phyloP scores from a whole-genome alignment of 164 flowering plant genomes.

The Vitis cinerea region DNA sequence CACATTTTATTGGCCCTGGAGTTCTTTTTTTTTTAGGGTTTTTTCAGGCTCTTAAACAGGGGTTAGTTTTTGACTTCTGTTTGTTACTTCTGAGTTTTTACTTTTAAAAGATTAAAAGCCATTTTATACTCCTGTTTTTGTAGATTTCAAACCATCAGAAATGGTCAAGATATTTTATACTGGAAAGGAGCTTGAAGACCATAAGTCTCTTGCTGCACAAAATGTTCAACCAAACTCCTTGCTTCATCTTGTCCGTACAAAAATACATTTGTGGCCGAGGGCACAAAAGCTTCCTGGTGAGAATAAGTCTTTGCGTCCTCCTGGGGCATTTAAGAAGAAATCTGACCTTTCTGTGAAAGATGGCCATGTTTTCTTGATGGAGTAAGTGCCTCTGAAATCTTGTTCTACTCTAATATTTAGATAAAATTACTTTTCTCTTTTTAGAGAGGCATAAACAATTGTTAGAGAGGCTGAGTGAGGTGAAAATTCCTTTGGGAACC shows the following conservation, averaged over 20 bases:
- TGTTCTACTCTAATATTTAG: not conserved
- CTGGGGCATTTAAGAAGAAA: slow-evolving; percentile 98
- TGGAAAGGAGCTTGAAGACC: slow-evolving; percentile 87
- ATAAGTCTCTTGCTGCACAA: slow-evolving; percentile 64
- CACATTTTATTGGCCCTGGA: not conserved
- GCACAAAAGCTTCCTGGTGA: slow-evolving; percentile 96
- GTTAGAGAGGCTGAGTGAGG: too few relatives aligned
- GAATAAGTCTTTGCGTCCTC: slow-evolving; percentile 91
- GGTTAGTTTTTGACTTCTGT: not conserved
- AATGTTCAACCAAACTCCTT: slow-evolving; percentile 87
- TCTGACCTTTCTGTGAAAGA: slow-evolving; percentile 94
- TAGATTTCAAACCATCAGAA: slow-evolving; percentile 85
- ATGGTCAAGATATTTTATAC: slow-evolving; percentile 66
- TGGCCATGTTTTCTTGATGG: slow-evolving; percentile 96
- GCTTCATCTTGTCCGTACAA: slow-evolving; percentile 90
- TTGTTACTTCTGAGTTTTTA: not conserved
- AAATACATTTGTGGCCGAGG: slow-evolving; percentile 71
- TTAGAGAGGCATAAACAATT: too few relatives aligned
- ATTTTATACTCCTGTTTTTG: slow-evolving; percentile 5
- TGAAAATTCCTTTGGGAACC: too few relatives aligned
- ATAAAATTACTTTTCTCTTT: not conserved
- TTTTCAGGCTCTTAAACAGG: not conserved
- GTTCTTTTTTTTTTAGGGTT: not conserved
- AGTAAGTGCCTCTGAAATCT: slow-evolving; percentile 55
- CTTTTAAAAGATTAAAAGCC: not conserved